Evolutionary conservation across 768 basidiomycete species (phyloP), one percentile per base, ranked within the genome.

Genomic region (Termitomyces sp.): DNA sequence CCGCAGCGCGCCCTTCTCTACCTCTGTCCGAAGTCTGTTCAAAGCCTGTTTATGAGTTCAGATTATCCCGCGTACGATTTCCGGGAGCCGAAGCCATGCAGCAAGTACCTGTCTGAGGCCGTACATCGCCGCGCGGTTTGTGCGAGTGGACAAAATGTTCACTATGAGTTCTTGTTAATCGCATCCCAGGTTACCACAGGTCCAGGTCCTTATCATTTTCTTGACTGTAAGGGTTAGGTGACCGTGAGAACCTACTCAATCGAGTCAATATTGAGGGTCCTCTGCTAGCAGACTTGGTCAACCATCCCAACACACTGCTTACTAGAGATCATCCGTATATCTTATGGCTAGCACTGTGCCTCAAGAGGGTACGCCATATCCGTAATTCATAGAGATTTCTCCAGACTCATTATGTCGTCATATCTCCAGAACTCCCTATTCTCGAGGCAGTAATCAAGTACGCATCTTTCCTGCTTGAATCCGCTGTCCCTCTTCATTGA

Each of bases 371-470:
- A 62, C 61, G 74, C 52, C 59, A 59, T 66, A 58, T 61, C 35
- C 50, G 21, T 59, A 47, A 45, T 59, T 62, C 55, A 61, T 65
- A 49, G n/a, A 25, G 41, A 44, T 23, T 34, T 5, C 58, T 56
- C 21, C 27, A 49, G 5, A 42, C 40, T 53, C 55, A 58, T 57
- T 42, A 52, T 55, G 55, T 68, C 69, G 64, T 55, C 67, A 67
- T 59, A 34, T 56, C 28, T 23, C 75, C 42, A 87, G 96, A 98
- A 76, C 79, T 94, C 60, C 87, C 91, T 57, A 92, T 98, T 71
- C 86, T 98, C 66, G 96, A 98, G 79, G 81, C 89, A 30, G 84
- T 98, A 63, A 94, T 97, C 73, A 89, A 91, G 94, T 94, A 63
- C 50, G 74, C 68, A 35, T n/a, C 53, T 52, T 60, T 49, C 48